Conservation (phyloP, 225 moss, liverwort and hornwort genomes). For the Bryum argenteum region DNA sequence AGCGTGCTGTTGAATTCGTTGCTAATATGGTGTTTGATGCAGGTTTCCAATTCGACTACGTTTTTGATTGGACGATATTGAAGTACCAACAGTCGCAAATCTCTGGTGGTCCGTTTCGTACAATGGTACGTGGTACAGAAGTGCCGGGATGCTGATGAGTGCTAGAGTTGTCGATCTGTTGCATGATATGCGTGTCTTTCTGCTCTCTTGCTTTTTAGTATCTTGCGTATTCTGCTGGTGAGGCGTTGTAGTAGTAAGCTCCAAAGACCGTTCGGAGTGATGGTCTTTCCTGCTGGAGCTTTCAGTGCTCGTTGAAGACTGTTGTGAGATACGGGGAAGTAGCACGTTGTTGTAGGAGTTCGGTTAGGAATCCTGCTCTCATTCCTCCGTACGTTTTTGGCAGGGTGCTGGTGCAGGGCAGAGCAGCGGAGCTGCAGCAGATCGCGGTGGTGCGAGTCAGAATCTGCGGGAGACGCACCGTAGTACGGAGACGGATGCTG, state of each 20-base stretch:
- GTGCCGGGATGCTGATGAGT: background rate
- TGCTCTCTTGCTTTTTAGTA: too few relatives aligned
- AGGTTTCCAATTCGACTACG: constrained; percentile 94
- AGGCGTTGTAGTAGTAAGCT: too few relatives aligned
- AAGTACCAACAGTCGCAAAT: constrained; percentile 91
- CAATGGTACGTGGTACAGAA: constrained; percentile 45
- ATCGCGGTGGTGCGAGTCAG: constrained; percentile 62
- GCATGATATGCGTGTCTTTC: too few relatives aligned
- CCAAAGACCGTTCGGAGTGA: too few relatives aligned
- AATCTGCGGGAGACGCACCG: constrained; percentile 74
- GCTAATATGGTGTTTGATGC: background rate
- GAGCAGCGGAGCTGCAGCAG: constrained; percentile 64
- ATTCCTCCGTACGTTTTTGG: background rate
- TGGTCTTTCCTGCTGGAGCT: too few relatives aligned
- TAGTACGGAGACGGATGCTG: constrained; percentile 67
- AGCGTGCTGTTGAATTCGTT: too few relatives aligned
- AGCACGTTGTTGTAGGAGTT: background rate
- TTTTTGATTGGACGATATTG: constrained; percentile 91
- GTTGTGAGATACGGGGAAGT: too few relatives aligned
- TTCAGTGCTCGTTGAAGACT: too few relatives aligned
- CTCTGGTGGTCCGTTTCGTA: constrained; percentile 57
- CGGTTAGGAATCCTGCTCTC: too few relatives aligned
- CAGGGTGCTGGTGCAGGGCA: constrained; percentile 62
- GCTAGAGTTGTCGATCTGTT: background rate
- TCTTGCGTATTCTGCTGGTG: too few relatives aligned